Evolutionary conservation across 306 rosid species (phyloP).

Genomic region (Prinsepia uniflora): DNA sequence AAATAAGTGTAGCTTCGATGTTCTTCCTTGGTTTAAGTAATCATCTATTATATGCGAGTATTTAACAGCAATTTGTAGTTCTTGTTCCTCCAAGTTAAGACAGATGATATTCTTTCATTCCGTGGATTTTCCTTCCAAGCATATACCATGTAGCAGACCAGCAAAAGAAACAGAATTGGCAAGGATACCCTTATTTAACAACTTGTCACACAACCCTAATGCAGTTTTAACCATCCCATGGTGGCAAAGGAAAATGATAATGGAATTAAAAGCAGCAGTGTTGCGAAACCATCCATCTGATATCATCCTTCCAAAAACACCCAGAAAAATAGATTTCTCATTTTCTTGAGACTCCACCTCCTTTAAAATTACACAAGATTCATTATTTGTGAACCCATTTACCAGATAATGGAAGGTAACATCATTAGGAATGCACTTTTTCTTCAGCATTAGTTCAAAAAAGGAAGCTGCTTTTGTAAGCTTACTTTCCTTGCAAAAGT

Average conservation of each 20-base stretch:
- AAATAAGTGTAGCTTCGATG: conserved; percentile 57
- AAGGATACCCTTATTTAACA: conserved; percentile 43
- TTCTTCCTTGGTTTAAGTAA: conserved; percentile 41
- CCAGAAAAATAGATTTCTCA: conserved; percentile 42
- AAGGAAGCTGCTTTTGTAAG: conserved; percentile 55
- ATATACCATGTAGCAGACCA: conserved; percentile 65
- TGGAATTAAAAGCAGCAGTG: conserved; percentile 62
- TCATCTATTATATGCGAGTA: conserved; percentile 59
- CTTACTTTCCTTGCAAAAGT: conserved; percentile 54
- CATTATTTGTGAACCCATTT: conserved; percentile 58
- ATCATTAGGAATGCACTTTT: conserved; percentile 65
- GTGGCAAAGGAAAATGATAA: conserved; percentile 61
- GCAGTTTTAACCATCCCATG: conserved; percentile 68
- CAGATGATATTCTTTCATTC: conserved; percentile 61
- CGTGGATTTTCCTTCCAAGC: conserved; percentile 53
- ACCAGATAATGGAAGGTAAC: conserved; percentile 62
- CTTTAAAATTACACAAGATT: conserved; percentile 11
- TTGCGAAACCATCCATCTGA: conserved; percentile 53
- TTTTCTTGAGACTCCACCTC: conserved; percentile 26
- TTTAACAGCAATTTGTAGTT: conserved; percentile 50
- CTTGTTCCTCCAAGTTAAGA: conserved; percentile 37
- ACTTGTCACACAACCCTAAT: conserved; percentile 48
- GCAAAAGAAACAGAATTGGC: conserved; percentile 54
- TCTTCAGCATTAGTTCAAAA: conserved; percentile 71
- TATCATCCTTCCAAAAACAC: conserved; percentile 54